Evolutionary conservation across 1,139 yeast genomes (phyloP).

Genomic region (Meyerozyma smithsonii): DNA sequence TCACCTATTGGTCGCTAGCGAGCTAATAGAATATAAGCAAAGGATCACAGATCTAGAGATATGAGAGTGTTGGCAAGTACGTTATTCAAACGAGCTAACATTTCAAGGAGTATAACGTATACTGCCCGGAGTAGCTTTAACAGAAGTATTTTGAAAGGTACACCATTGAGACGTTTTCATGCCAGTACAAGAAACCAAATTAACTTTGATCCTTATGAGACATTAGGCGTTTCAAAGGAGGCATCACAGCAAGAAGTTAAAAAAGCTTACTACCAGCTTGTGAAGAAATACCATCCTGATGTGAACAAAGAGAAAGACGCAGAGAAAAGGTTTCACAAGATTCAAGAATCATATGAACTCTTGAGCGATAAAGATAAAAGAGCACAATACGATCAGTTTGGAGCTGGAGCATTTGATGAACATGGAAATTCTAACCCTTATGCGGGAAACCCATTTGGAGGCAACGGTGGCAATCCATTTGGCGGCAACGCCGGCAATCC

Average conservation of each 20-base stretch:
- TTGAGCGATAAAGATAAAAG: conserved; percentile 83
- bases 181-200: conserved; percentile 17
- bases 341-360: conserved; percentile 92
- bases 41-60: too few species aligned
- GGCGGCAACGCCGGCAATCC: conserved; percentile 34
- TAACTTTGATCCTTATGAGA: conserved; percentile 73
- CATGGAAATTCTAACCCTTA: conserved; percentile 57
- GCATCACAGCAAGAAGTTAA: conserved; percentile 85
- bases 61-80: background rate
- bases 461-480: conserved; percentile 39
- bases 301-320: conserved; percentile 89
- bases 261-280: conserved; percentile 88
- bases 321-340: conserved; percentile 82
- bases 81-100: background rate
- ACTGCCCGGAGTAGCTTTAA: background rate
- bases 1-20: too few species aligned
- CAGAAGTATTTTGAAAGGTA: background rate
- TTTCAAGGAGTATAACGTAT: background rate
- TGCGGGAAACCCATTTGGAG: conserved; percentile 40
- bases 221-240: conserved; percentile 66
- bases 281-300: conserved; percentile 94
- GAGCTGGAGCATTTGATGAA: conserved; percentile 77
- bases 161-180: conserved; percentile 21
- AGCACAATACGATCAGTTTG: conserved; percentile 87
- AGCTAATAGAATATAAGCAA: too few species aligned